These are phyloP conservation scores for Oryza meyeriana DNA, from an alignment of 176 grass and related monocot genomes.

Conservation along the genomic window DNA sequence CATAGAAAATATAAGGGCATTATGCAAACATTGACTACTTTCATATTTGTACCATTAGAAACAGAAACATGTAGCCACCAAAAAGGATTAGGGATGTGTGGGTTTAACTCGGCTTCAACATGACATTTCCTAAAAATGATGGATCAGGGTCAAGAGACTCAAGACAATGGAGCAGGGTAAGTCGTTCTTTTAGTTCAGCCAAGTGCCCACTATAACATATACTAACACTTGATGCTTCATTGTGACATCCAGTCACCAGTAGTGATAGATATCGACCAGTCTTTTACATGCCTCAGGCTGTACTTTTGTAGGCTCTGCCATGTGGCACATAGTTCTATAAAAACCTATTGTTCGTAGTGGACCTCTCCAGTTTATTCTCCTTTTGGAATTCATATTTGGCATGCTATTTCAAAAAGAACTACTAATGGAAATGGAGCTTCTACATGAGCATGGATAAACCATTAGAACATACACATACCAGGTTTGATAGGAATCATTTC, in stretches of 20 bases:
- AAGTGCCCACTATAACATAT: not conserved
- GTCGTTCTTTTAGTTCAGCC: not conserved
- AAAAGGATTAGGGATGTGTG: not conserved
- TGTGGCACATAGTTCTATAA: slow-evolving; percentile 11
- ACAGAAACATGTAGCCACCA: not conserved
- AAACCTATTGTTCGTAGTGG: slow-evolving; percentile 6
- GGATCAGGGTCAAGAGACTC: not conserved
- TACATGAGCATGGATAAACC: slow-evolving; percentile 16
- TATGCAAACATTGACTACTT: not conserved
- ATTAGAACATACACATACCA: slow-evolving; percentile 44
- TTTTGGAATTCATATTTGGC: slow-evolving; percentile 23
- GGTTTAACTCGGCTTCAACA: not conserved
- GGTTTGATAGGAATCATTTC: slow-evolving; percentile 78
- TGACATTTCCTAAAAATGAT: not conserved
- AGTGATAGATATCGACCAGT: not conserved
- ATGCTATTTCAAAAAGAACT: slow-evolving; percentile 25
- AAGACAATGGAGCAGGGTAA: not conserved
- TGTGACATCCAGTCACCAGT: not conserved
- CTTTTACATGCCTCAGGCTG: not conserved
- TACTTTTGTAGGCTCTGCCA: slow-evolving; percentile 29
- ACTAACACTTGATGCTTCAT: not conserved
- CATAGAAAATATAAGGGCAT: not conserved
- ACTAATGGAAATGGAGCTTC: slow-evolving; percentile 22
- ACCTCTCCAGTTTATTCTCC: slow-evolving; percentile 1
- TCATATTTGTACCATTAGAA: not conserved